These are phyloP conservation scores for Moringa oleifera DNA, from an alignment of 345 rosid species.

Conservation along the genomic window DNA sequence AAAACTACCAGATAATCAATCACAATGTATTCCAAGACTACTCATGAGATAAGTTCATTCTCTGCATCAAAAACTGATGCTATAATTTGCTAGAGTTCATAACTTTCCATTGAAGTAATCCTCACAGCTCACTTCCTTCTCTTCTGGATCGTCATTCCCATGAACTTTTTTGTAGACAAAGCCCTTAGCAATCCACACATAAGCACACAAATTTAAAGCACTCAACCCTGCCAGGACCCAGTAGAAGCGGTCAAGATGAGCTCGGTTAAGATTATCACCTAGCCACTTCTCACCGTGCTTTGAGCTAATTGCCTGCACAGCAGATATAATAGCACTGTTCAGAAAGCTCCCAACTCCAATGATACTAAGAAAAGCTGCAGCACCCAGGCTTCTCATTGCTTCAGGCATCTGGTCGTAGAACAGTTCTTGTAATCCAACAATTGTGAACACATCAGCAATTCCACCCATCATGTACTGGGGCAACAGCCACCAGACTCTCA, in stretches of 20 bases:
- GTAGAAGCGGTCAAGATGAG: constrained; percentile 57
- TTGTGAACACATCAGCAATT: constrained; percentile 53
- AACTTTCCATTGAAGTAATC: constrained; percentile 1
- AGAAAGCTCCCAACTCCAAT: constrained; percentile 75
- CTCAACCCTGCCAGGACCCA: constrained; percentile 59
- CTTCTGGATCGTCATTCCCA: constrained; percentile 1
- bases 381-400: constrained; percentile 77
- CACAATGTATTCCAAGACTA: too few species aligned
- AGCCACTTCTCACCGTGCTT: constrained; percentile 52
- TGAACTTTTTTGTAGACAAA: constrained; percentile 48
- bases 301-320: constrained; percentile 43
- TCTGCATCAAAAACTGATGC: too few species aligned
- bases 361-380: constrained; percentile 59
- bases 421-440: constrained; percentile 82
- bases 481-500: constrained; percentile 77
- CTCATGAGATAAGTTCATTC: too few species aligned
- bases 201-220: constrained; percentile 37
- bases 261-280: constrained; percentile 56
- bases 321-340: constrained; percentile 48
- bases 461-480: constrained; percentile 72
- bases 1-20: too few species aligned
- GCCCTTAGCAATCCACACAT: constrained; percentile 30
- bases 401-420: constrained; percentile 92
- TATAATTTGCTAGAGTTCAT: too few species aligned
- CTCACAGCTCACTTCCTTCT: constrained; percentile 2